phyloP scores from a whole-genome alignment of 2,329 filamentous ascomycete genomes.

The Cryoendolithus antarcticus region DNA sequence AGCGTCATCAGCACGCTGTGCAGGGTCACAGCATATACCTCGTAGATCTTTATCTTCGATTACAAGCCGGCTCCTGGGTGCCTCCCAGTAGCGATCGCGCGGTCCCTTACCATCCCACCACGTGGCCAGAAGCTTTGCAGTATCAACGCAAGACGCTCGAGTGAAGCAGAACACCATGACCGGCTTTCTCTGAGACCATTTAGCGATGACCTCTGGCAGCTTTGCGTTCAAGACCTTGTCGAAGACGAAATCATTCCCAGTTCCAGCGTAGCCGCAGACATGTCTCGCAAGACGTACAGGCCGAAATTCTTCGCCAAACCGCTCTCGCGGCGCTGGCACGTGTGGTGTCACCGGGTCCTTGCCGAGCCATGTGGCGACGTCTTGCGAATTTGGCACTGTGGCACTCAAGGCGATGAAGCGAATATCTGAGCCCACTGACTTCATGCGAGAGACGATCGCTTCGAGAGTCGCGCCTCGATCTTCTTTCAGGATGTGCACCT shows the following conservation, averaged over 20 bases:
- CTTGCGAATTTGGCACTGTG: conserved; percentile 69
- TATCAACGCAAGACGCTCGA: conserved; percentile 54
- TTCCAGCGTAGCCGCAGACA: conserved; percentile 58
- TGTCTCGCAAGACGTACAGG: conserved; percentile 66
- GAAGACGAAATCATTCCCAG: conserved; percentile 62
- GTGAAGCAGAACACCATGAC: conserved; percentile 78
- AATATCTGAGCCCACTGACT: conserved; percentile 60
- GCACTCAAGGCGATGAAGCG: conserved; percentile 73
- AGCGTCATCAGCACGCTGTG: conserved; percentile 11
- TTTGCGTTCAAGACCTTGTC: conserved; percentile 56
- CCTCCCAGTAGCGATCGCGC: conserved; percentile 49
- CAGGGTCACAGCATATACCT: conserved; percentile 23
- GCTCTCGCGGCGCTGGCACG: conserved; percentile 53
- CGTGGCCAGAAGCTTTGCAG: conserved; percentile 54
- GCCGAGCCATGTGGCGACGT: conserved; percentile 71
- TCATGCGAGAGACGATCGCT: conserved; percentile 78
- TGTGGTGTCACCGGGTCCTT: conserved; percentile 47
- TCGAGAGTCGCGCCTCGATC: conserved; percentile 67
- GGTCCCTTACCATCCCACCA: conserved; percentile 47
- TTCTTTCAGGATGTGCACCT: conserved; percentile 78
- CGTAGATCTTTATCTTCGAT: conserved; percentile 51
- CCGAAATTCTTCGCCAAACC: conserved; percentile 67
- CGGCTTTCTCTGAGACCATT: conserved; percentile 58
- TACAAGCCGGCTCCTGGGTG: conserved; percentile 38
- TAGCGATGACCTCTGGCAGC: conserved; percentile 53